Percentiles rank a stretch among this genome's conserved stretches.
These are phyloP conservation scores for Daldinia caldariorum DNA, from an alignment of 495 filamentous ascomycete genomes.

Conservation along the genomic window DNA sequence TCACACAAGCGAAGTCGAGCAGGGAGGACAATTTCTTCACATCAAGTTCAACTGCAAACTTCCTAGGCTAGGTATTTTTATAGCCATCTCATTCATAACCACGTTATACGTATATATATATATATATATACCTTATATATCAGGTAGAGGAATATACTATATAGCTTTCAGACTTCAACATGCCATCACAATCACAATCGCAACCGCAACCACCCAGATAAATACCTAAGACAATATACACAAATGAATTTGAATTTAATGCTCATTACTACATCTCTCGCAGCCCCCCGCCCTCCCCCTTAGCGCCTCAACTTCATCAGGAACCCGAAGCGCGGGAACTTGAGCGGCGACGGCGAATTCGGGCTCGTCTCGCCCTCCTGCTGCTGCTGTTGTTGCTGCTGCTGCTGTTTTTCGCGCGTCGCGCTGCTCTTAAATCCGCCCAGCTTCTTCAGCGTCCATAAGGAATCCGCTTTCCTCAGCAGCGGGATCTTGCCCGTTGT, in stretches of 20 bases:
- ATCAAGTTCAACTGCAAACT: not conserved
- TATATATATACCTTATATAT: too few relatives aligned
- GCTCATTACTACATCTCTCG: constrained; percentile 7
- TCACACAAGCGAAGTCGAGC: not conserved
- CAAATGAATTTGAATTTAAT: constrained; percentile 4
- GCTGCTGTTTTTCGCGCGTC: not conserved
- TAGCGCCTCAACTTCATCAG: constrained; percentile 46
- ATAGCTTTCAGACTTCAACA: not conserved
- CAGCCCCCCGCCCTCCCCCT: not conserved
- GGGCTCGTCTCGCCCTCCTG: not conserved
- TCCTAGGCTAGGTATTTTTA: too few relatives aligned
- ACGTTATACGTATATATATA: too few relatives aligned
- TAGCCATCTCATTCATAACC: too few relatives aligned
- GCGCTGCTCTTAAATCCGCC: constrained; percentile 26
- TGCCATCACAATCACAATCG: not conserved
- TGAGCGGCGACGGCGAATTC: constrained; percentile 22
- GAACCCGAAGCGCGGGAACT: constrained; percentile 40
- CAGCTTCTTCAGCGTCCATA: constrained; percentile 50
- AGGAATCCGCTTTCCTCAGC: constrained; percentile 53
- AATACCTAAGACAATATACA: not conserved
- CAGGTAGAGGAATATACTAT: too few relatives aligned
- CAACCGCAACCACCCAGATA: not conserved
- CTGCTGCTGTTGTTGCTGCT: not conserved
- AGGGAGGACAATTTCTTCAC: not conserved
- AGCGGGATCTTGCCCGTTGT: constrained; percentile 35